phyloP scores from a whole-genome alignment of 2,329 filamentous ascomycete genomes.

The Sarocladium oryzae region DNA sequence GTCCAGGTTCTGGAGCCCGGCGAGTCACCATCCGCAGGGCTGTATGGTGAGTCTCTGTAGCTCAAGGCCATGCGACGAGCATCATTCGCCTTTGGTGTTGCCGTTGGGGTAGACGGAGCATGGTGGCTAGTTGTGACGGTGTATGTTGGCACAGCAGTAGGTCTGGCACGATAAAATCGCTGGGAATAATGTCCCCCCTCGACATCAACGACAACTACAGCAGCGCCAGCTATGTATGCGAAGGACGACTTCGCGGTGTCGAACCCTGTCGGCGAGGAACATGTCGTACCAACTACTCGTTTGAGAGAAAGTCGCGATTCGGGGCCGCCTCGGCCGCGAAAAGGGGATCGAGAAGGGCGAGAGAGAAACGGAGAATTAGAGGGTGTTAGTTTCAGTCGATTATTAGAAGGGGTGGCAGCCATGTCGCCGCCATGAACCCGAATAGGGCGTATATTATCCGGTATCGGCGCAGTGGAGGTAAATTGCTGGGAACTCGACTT shows the following conservation, averaged over 20 bases:
- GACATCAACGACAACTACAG: constrained; percentile 82
- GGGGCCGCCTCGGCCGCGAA: constrained; percentile 39
- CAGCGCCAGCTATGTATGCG: constrained; percentile 87
- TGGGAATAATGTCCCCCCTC: constrained; percentile 64
- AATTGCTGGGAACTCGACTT: background rate
- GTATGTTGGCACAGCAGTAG: constrained; percentile 64
- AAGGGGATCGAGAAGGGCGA: constrained; percentile 57
- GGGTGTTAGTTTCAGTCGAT: constrained; percentile 64
- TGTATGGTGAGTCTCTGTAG: constrained; percentile 42
- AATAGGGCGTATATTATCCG: background rate
- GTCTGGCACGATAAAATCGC: constrained; percentile 84
- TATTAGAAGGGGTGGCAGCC: constrained; percentile 51
- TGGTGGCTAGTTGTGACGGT: constrained; percentile 46
- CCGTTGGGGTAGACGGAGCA: constrained; percentile 41
- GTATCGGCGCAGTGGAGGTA: constrained; percentile 25
- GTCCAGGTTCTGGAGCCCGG: constrained; percentile 69
- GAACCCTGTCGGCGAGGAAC: constrained; percentile 76
- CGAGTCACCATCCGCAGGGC: constrained; percentile 54
- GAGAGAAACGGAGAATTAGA: constrained; percentile 66
- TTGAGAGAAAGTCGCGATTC: constrained; percentile 65
- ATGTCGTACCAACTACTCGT: constrained; percentile 87
- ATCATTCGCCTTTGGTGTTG: constrained; percentile 57
- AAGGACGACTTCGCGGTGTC: constrained; percentile 73
- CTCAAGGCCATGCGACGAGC: constrained; percentile 46
- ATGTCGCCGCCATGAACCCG: constrained; percentile 49